Conservation (phyloP, 2,329 filamentous ascomycete genomes). For the Proliferodiscus dingleyae region DNA sequence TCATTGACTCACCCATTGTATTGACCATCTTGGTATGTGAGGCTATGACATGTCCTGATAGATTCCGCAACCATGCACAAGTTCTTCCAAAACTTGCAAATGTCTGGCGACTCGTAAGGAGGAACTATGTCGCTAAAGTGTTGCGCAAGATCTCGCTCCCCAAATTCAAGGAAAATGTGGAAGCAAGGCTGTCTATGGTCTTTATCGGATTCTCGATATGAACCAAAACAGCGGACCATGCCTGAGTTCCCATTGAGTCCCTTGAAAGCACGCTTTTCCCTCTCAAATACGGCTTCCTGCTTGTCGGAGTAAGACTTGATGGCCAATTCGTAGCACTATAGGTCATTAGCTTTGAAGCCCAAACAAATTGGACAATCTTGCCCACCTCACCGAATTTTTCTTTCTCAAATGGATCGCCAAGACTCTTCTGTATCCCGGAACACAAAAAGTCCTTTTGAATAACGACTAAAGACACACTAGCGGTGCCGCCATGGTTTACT, state of each 20-base stretch:
- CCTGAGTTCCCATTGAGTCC: conserved; percentile 19
- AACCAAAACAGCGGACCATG: conserved; percentile 31
- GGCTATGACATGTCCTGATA: conserved; percentile 26
- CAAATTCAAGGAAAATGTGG: conserved; percentile 35
- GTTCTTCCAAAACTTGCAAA: conserved; percentile 30
- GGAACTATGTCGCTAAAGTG: conserved; percentile 27
- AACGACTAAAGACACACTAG: too few species aligned
- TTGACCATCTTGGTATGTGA: conserved; percentile 10
- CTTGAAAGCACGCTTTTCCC: conserved; percentile 30
- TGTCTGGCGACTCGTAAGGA: conserved; percentile 26
- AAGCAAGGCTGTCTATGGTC: not conserved
- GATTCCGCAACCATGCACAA: conserved; percentile 31
- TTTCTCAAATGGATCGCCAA: too few species aligned
- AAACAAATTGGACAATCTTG: too few species aligned
- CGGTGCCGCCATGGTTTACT: too few species aligned
- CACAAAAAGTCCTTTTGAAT: too few species aligned
- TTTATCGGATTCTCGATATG: conserved; percentile 23
- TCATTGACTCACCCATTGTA: conserved; percentile 24
- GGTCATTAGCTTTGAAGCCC: too few species aligned
- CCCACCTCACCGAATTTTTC: not conserved
- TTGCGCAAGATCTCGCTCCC: conserved; percentile 31
- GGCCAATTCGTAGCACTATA: conserved; percentile 28
- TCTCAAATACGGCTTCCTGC: conserved; percentile 21
- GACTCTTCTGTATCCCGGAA: too few species aligned
- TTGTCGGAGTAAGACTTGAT: conserved; percentile 26